phyloP scores from a whole-genome alignment of 306 rosid species.

The Trifolium dubium region DNA sequence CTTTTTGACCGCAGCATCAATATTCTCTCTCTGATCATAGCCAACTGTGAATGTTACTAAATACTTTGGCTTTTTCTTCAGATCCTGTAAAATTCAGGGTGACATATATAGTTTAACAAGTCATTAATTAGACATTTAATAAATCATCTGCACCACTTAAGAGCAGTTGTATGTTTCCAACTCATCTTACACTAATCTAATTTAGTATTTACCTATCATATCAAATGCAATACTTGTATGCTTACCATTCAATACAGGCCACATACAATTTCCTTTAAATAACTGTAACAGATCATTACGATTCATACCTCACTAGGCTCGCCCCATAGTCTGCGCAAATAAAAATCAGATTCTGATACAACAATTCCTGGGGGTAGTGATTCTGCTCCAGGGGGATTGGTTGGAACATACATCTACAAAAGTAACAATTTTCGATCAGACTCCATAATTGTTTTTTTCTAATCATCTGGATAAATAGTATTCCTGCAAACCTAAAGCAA shows the following conservation, averaged over 20 bases:
- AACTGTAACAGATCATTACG: constrained; percentile 21
- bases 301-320: constrained; percentile 82
- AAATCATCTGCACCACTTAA: background rate
- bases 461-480: background rate
- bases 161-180: background rate
- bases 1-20: constrained; percentile 78
- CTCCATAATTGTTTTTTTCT: constrained; percentile 14
- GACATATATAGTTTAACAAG: constrained; percentile 10
- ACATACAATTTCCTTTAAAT: constrained; percentile 23
- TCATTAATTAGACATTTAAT: constrained; percentile 14
- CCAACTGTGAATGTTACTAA: constrained; percentile 95
- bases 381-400: constrained; percentile 95
- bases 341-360: constrained; percentile 79
- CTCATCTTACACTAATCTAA: background rate
- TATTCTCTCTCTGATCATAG: constrained; percentile 72
- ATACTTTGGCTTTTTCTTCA: constrained; percentile 81
- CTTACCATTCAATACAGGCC: background rate
- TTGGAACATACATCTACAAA: constrained; percentile 70
- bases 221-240: background rate
- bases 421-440: constrained; percentile 30
- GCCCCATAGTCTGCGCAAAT: constrained; percentile 93
- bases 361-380: constrained; percentile 82
- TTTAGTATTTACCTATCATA: constrained; percentile 4
- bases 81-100: constrained; percentile 70
- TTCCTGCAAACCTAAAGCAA: constrained; percentile 23